phyloP scores from a whole-genome alignment of 345 rosid genomes.

The Lepidium sativum region DNA sequence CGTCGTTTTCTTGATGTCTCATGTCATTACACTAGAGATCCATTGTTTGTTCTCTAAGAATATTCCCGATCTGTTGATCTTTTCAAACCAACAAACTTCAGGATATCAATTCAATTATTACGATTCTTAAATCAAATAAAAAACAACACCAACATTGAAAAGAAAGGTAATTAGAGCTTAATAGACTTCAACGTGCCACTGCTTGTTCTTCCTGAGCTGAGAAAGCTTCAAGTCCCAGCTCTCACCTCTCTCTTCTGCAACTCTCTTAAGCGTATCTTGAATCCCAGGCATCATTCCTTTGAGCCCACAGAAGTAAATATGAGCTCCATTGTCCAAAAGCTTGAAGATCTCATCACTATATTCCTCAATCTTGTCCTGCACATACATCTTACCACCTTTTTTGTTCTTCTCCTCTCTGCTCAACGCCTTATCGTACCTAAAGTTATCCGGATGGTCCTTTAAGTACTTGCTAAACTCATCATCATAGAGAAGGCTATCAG shows the following conservation, averaged over 20 bases:
- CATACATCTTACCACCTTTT: constrained; percentile 97
- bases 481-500: constrained; percentile 85
- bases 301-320: constrained; percentile 95
- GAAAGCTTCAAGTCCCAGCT: constrained; percentile 92
- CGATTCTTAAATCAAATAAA: constrained; percentile 7
- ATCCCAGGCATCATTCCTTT: constrained; percentile 99
- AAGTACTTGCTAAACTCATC: constrained; percentile 81
- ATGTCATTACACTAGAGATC: background rate
- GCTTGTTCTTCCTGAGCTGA: constrained; percentile 95
- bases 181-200: constrained; percentile 99
- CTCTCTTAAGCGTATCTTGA: constrained; percentile 82
- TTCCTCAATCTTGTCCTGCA: constrained; percentile 96
- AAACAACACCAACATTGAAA: background rate
- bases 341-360: constrained; percentile 92
- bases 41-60: constrained; percentile 4
- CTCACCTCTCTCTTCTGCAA: constrained; percentile 86
- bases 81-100: background rate
- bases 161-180: constrained; percentile 4
- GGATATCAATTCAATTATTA: constrained; percentile 1
- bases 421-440: constrained; percentile 78
- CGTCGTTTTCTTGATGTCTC: constrained; percentile 8
- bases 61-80: background rate
- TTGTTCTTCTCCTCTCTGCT: constrained; percentile 93
- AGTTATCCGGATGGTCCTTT: constrained; percentile 64
- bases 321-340: constrained; percentile 82